Conservation (phyloP, 805 yeast genomes). For the Brettanomyces naardenensis region DNA sequence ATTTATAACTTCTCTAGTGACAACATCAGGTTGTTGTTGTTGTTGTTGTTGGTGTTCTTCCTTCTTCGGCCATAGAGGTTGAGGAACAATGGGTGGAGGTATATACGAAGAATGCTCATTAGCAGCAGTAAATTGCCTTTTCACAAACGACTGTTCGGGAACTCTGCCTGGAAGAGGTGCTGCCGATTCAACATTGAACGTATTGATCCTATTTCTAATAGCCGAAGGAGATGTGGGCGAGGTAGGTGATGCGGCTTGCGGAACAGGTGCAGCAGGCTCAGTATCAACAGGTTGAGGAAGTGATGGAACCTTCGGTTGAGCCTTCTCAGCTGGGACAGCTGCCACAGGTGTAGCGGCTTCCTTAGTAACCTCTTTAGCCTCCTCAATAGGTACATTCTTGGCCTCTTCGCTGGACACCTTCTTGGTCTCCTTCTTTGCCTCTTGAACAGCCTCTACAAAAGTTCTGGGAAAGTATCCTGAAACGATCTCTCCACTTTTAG, state of each 20-base stretch:
- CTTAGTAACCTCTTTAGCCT: neutral
- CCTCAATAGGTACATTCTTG: neutral
- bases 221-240: conserved; percentile 12
- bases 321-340: too few relatives aligned
- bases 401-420: neutral
- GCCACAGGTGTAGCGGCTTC: neutral
- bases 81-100: conserved; percentile 28
- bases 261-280: neutral
- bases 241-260: neutral
- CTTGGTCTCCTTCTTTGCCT: neutral
- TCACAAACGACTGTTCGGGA: conserved; percentile 35
- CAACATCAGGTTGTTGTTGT: conserved; percentile 6
- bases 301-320: too few relatives aligned
- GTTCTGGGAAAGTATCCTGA: conserved; percentile 84
- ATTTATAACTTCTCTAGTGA: conserved; percentile 14
- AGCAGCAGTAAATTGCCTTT: conserved; percentile 47
- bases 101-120: conserved; percentile 54
- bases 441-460: conserved; percentile 63
- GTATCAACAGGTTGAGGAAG: too few relatives aligned
- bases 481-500: conserved; percentile 31
- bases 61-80: conserved; percentile 7
- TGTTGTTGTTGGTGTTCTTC: conserved; percentile 9
- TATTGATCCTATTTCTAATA: conserved; percentile 40
- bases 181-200: conserved; percentile 37
- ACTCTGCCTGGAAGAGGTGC: conserved; percentile 30